phyloP scores from a whole-genome alignment of 2,329 filamentous ascomycete genomes.

The Fusarium sterilihyphosum region DNA sequence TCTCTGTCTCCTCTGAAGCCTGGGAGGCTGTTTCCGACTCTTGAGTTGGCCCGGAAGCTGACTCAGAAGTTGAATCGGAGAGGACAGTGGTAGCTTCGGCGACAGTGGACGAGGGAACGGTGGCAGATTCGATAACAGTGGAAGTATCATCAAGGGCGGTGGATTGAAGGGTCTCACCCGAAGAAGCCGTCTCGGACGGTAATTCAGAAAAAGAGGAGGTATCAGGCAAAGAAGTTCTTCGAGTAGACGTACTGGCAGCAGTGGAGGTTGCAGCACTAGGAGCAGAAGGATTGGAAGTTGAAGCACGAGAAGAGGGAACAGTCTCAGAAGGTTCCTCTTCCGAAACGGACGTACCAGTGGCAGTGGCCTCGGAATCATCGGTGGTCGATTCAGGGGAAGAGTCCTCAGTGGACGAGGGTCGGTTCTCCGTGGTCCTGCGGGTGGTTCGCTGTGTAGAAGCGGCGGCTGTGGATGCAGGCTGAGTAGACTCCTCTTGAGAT shows the following conservation, averaged over 20 bases:
- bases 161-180: constrained; percentile 38
- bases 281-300: constrained; percentile 43
- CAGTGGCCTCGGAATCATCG: constrained; percentile 41
- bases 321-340: constrained; percentile 42
- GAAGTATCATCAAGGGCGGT: constrained; percentile 29
- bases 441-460: constrained; percentile 20
- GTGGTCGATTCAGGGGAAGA: constrained; percentile 32
- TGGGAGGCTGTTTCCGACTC: constrained; percentile 25
- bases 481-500: constrained; percentile 22
- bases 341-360: constrained; percentile 44
- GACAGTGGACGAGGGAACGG: constrained; percentile 15
- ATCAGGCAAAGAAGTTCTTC: constrained; percentile 43
- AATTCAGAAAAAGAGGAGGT: constrained; percentile 44
- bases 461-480: constrained; percentile 16
- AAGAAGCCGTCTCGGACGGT: constrained; percentile 40
- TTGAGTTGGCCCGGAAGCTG: constrained; percentile 14
- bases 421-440: constrained; percentile 15
- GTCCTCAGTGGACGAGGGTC: constrained; percentile 15
- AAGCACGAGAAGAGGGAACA: constrained; percentile 43
- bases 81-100: constrained; percentile 5
- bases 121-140: constrained; percentile 24
- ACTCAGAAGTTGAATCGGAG: constrained; percentile 17
- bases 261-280: constrained; percentile 37
- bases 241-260: constrained; percentile 48
- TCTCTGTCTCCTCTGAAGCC: constrained; percentile 26